These are phyloP conservation scores for Vicia faba DNA, from an alignment of 306 rosid species.

Conservation along the genomic window DNA sequence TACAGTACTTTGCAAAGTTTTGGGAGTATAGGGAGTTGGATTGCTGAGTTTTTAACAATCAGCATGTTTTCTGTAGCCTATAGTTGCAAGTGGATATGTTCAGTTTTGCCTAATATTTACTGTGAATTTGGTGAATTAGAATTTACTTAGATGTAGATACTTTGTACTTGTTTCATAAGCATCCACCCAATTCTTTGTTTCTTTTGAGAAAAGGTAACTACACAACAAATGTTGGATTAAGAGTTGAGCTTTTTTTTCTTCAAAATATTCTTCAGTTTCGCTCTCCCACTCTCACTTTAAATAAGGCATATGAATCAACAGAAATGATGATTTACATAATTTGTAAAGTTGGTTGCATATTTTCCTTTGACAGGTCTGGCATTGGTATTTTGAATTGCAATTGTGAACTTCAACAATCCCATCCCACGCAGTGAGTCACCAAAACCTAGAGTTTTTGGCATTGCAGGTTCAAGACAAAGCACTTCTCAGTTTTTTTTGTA, in stretches of 20 bases:
- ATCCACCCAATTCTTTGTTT: background rate
- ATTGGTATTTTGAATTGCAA: conserved; percentile 15
- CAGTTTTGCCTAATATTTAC: background rate
- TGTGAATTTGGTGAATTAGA: conserved; percentile 11
- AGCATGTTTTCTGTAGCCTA: conserved; percentile 5
- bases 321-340: background rate
- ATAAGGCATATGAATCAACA: background rate
- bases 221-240: background rate
- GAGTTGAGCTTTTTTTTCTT: background rate
- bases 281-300: conserved; percentile 4
- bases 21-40: conserved; percentile 2
- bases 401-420: conserved; percentile 9
- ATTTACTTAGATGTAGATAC: background rate
- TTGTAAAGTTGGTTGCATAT: background rate
- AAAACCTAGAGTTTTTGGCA: conserved; percentile 18
- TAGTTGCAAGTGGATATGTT: conserved; percentile 11
- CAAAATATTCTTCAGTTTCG: conserved; percentile 9
- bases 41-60: background rate
- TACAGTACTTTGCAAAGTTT: conserved; percentile 8
- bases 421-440: conserved; percentile 21
- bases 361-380: conserved; percentile 2
- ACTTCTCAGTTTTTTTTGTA: conserved; percentile 15
- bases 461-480: conserved; percentile 33
- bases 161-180: conserved; percentile 4
- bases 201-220: background rate